A percentile compares a stretch with the other conserved stretches of the same genome.
Evolutionary conservation across 2,329 filamentous ascomycete species (phyloP).

Genomic region (Sordariomycetes sp.): DNA sequence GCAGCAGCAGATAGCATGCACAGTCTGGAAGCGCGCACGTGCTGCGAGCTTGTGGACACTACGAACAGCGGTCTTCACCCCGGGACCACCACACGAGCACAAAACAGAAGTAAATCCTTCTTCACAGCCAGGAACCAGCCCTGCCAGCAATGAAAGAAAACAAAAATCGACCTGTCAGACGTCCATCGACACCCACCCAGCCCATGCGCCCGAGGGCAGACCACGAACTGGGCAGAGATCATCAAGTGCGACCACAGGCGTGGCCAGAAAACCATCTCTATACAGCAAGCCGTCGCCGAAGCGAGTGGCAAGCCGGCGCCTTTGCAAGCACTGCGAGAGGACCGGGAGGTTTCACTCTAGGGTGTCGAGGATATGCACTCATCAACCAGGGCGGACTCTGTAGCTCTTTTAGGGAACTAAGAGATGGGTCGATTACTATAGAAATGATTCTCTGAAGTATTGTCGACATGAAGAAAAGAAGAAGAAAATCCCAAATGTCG

Average conservation of each 20-base stretch:
- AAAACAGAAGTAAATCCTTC: slow-evolving; percentile 30
- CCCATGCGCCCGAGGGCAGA: slow-evolving; percentile 69
- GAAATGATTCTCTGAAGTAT: slow-evolving; percentile 86
- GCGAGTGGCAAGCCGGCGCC: slow-evolving; percentile 37
- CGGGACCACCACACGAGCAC: background rate
- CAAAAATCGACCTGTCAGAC: slow-evolving; percentile 69
- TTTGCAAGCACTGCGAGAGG: slow-evolving; percentile 53
- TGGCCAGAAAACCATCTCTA: slow-evolving; percentile 54
- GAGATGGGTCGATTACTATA: slow-evolving; percentile 93
- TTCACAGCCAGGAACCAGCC: slow-evolving; percentile 36
- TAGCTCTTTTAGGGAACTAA: slow-evolving; percentile 89
- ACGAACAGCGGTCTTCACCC: too few species aligned
- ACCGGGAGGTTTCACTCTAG: slow-evolving; percentile 72
- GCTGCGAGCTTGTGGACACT: too few species aligned
- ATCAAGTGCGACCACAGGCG: slow-evolving; percentile 44
- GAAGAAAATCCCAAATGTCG: slow-evolving; percentile 23
- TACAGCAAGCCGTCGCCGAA: slow-evolving; percentile 40
- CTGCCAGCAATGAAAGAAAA: slow-evolving; percentile 47
- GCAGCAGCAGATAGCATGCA: too few species aligned
- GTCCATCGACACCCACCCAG: slow-evolving; percentile 78
- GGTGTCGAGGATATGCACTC: slow-evolving; percentile 76
- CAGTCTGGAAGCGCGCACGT: too few species aligned
- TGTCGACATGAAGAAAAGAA: slow-evolving; percentile 52
- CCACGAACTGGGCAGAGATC: slow-evolving; percentile 73
- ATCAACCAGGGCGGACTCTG: slow-evolving; percentile 95